Evolutionary conservation across 1,284 basidiomycete genomes (phyloP), one percentile per base, ranked within the genome.

Genomic region (Cryptococcus jaspeensis): DNA sequence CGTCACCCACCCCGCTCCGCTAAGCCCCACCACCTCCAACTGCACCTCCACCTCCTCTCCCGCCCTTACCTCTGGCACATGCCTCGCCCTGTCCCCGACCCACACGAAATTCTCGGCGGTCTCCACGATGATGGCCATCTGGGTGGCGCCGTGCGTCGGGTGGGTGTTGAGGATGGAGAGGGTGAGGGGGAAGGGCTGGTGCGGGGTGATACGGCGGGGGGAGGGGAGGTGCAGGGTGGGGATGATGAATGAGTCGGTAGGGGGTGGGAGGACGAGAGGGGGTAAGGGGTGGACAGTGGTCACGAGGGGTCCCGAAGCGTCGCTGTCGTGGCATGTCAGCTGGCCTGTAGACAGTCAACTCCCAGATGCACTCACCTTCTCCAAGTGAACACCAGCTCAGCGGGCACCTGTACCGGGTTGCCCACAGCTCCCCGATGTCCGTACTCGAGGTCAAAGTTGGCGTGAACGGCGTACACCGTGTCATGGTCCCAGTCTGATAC

Each of bases 61-160:
- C 2, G 73, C 63, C n/a, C 53, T 50, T 4, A 75, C 46, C 9
- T 59, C 51, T 1, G 68, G 56, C n/a, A 75, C 43, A 1, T 60
- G 51, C 0, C 63, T 54, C 8, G 59, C 58, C 9, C 73, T 61
- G 43, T 63, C 56, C 1, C 75, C 76, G 9, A 58, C 50, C 73
- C 73, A 78, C 1, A 74, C 73, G 51, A 76, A 77, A 0, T 60
- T 60, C 6, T 76, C 72, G 13, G 69, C 62, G n/a, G 72, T 71
- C 23, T 75, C 70, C 15, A 67, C 61, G 9, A 66, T 58, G 3
- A 77, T 52, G 7, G 61, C 45, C 3, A 45, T n/a, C 20, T 60
- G 55, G 5, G 66, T 37, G 2, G 67, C 64, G 0, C 61, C 35
- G 5, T 62, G 51, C 8, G 67, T 62, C 2, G 72, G 69, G 52